Conservation (phyloP, 2,329 filamentous ascomycete species). For the Cladosporium sp. region DNA sequence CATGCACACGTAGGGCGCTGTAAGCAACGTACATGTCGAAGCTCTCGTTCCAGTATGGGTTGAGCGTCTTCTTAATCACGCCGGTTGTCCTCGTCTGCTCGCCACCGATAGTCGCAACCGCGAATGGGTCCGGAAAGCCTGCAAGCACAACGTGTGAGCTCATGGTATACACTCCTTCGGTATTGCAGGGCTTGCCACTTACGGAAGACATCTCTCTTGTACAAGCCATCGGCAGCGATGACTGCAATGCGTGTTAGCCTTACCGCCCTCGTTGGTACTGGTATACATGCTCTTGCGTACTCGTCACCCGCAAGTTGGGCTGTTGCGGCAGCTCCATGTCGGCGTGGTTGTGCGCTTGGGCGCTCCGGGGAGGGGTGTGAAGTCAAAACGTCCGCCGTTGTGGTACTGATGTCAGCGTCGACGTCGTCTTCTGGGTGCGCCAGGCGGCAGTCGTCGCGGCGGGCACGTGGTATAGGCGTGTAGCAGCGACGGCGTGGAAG, state of each 20-base stretch:
- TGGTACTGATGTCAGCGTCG: neutral
- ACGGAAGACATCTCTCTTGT: conserved; percentile 99
- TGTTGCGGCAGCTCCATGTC: conserved; percentile 47
- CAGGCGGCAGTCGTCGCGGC: neutral
- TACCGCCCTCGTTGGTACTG: neutral
- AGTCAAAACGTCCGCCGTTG: neutral
- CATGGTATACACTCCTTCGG: neutral
- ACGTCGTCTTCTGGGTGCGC: neutral
- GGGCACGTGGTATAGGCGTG: neutral
- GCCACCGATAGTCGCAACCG: conserved; percentile 92
- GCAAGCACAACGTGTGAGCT: conserved; percentile 18
- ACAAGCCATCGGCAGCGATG: conserved; percentile 96
- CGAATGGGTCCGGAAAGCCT: conserved; percentile 98
- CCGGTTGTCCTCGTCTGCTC: conserved; percentile 98
- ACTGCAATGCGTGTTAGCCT: conserved; percentile 53
- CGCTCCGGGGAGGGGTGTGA: neutral
- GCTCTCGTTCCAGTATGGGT: conserved; percentile 99
- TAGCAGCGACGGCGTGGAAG: neutral
- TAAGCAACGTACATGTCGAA: conserved; percentile 76
- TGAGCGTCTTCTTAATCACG: conserved; percentile 94
- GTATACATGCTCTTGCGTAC: conserved; percentile 50
- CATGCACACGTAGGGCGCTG: conserved; percentile 3
- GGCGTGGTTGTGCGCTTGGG: conserved; percentile 8
- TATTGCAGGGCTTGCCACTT: conserved; percentile 43
- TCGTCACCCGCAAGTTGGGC: conserved; percentile 88